These are phyloP conservation scores for Halenospora varia DNA, from an alignment of 495 filamentous ascomycete species.

Conservation along the genomic window DNA sequence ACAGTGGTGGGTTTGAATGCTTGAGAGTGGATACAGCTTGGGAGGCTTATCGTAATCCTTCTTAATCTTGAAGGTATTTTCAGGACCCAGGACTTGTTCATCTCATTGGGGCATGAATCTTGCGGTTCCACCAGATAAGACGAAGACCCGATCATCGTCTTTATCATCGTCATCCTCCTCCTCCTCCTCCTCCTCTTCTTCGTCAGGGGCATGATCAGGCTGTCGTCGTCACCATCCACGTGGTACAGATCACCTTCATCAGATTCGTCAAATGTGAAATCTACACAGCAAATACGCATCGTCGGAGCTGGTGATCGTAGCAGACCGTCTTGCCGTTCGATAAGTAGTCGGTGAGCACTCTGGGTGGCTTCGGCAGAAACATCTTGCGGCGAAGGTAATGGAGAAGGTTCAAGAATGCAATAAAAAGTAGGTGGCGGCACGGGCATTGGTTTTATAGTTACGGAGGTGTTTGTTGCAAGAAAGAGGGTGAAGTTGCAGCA, in stretches of 20 bases:
- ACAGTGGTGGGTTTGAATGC: not conserved
- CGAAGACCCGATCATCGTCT: not conserved
- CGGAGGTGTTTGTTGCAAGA: too few relatives aligned
- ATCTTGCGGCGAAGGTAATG: not conserved
- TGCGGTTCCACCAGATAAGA: not conserved
- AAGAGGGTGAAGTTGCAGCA: too few relatives aligned
- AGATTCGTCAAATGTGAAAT: not conserved
- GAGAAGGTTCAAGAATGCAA: too few relatives aligned
- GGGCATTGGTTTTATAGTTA: too few relatives aligned
- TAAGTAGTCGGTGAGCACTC: not conserved
- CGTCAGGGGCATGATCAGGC: too few relatives aligned
- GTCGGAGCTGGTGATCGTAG: not conserved
- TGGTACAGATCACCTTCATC: not conserved
- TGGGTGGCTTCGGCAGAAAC: not conserved
- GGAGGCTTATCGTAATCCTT: not conserved
- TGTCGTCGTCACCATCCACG: too few relatives aligned
- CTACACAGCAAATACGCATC: not conserved
- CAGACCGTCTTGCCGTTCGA: not conserved
- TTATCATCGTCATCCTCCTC: not conserved
- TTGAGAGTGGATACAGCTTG: not conserved
- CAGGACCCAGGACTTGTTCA: not conserved
- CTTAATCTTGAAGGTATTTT: not conserved
- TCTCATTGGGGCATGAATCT: not conserved
- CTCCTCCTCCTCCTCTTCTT: not conserved
- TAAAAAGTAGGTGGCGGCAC: too few relatives aligned